Evolutionary conservation across 2,329 filamentous ascomycete species (phyloP).

Genomic region (Simplicillium aogashimaense): DNA sequence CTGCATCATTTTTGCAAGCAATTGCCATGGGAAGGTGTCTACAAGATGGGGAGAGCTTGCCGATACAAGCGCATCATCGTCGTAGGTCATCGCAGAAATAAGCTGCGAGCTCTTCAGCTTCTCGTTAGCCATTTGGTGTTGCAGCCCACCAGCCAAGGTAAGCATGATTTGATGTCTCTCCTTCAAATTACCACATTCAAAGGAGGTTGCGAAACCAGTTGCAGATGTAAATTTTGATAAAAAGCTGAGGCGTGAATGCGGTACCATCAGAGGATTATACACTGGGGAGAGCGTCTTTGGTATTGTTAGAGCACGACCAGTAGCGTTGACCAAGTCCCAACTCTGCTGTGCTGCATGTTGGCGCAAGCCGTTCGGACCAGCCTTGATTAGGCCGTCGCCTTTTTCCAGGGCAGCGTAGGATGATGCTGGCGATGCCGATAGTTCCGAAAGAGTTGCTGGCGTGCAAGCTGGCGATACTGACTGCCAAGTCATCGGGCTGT

Average conservation of each 20-base stretch:
- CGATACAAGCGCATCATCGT: too few species aligned
- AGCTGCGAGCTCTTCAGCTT: neutral
- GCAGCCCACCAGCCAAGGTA: neutral
- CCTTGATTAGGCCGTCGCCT: neutral
- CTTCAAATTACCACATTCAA: neutral
- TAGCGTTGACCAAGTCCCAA: neutral
- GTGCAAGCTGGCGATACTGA: neutral
- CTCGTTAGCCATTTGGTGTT: neutral
- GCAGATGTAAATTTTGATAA: neutral
- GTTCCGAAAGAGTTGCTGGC: neutral
- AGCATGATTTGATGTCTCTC: neutral
- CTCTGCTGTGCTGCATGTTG: neutral
- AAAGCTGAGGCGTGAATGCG: neutral
- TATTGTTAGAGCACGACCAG: neutral
- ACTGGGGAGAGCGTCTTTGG: neutral
- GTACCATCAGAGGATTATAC: too few species aligned
- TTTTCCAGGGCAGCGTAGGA: too few species aligned
- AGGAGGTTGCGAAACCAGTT: neutral
- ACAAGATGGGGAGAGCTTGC: too few species aligned
- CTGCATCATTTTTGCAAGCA: neutral
- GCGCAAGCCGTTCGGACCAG: neutral
- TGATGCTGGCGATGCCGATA: too few species aligned
- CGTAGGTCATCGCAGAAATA: neutral
- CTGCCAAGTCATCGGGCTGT: neutral
- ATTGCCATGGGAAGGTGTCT: too few species aligned